Conservation (phyloP, 495 filamentous ascomycete genomes). For the Melanomma pulvis-pyrius region DNA sequence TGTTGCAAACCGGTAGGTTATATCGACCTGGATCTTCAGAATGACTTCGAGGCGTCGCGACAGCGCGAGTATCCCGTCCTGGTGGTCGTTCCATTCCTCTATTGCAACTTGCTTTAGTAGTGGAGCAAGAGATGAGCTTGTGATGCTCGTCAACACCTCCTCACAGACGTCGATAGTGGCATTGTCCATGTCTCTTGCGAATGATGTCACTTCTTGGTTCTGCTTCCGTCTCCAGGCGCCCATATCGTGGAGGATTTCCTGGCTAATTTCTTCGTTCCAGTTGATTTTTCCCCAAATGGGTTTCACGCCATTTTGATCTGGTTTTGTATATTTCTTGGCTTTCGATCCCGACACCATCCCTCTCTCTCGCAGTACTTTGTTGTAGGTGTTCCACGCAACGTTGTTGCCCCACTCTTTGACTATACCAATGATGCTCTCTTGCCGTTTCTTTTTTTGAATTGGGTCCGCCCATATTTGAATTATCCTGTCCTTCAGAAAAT, state of each 20-base stretch:
- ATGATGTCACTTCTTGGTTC: background rate
- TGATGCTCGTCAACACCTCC: background rate
- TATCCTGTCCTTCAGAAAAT: background rate
- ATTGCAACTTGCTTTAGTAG: slow-evolving; percentile 2
- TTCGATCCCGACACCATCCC: slow-evolving; percentile 3
- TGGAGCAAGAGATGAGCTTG: background rate
- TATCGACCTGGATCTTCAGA: background rate
- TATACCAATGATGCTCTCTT: background rate
- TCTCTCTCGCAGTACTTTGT: slow-evolving; percentile 16
- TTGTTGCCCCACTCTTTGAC: background rate
- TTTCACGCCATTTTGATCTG: background rate
- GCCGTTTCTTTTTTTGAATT: background rate
- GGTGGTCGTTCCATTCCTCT: slow-evolving; percentile 11
- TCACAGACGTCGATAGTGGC: background rate
- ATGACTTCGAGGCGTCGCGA: background rate
- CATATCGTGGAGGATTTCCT: background rate
- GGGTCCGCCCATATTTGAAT: background rate
- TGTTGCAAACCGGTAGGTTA: background rate
- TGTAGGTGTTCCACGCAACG: slow-evolving; percentile 19
- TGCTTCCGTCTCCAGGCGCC: background rate
- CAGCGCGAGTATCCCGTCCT: background rate
- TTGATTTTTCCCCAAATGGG: slow-evolving; percentile 4
- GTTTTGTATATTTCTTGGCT: background rate
- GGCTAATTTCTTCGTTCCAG: slow-evolving; percentile 13
- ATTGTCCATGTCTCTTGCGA: background rate